Evolutionary conservation across 2,329 filamentous ascomycete species (phyloP).

Genomic region (Penicillium rolfsii): DNA sequence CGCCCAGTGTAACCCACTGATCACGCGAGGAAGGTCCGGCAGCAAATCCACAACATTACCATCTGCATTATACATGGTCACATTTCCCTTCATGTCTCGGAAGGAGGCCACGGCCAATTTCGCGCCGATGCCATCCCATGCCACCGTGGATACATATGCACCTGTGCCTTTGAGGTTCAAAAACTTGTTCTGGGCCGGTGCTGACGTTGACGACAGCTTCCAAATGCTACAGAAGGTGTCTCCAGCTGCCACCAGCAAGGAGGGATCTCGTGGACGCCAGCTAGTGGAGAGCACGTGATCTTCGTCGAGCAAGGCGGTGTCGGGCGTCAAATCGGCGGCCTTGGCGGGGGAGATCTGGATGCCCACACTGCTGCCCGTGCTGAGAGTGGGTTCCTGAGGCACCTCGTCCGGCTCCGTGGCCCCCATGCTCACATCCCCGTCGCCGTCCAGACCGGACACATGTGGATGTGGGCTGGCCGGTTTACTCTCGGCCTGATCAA

Average conservation of each 20-base stretch:
- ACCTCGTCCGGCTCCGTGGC: slow-evolving; percentile 27
- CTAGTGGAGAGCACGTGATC: slow-evolving; percentile 46
- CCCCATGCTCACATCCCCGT: slow-evolving; percentile 50
- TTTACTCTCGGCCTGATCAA: slow-evolving; percentile 41
- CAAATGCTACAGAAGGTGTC: slow-evolving; percentile 52
- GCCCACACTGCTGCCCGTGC: slow-evolving; percentile 50
- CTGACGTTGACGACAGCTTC: slow-evolving; percentile 41
- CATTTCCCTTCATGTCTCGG: slow-evolving; percentile 46
- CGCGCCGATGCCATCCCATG: slow-evolving; percentile 51
- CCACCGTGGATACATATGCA: slow-evolving; percentile 48
- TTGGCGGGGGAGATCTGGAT: slow-evolving; percentile 55
- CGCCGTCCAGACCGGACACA: slow-evolving; percentile 41
- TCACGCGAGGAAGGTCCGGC: slow-evolving; percentile 49
- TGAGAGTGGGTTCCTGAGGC: slow-evolving; percentile 42
- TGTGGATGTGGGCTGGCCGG: slow-evolving; percentile 16
- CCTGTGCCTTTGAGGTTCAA: slow-evolving; percentile 39
- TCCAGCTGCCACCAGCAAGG: slow-evolving; percentile 47
- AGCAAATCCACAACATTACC: slow-evolving; percentile 51
- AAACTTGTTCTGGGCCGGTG: slow-evolving; percentile 41
- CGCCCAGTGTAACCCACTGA: slow-evolving; percentile 50
- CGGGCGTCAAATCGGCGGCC: slow-evolving; percentile 50
- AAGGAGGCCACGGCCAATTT: slow-evolving; percentile 53
- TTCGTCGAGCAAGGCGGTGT: slow-evolving; percentile 48
- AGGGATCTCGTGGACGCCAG: slow-evolving; percentile 52
- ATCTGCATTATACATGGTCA: slow-evolving; percentile 50